phyloP scores from a whole-genome alignment of 495 filamentous ascomycete species.

The Cetradonia linearis region DNA sequence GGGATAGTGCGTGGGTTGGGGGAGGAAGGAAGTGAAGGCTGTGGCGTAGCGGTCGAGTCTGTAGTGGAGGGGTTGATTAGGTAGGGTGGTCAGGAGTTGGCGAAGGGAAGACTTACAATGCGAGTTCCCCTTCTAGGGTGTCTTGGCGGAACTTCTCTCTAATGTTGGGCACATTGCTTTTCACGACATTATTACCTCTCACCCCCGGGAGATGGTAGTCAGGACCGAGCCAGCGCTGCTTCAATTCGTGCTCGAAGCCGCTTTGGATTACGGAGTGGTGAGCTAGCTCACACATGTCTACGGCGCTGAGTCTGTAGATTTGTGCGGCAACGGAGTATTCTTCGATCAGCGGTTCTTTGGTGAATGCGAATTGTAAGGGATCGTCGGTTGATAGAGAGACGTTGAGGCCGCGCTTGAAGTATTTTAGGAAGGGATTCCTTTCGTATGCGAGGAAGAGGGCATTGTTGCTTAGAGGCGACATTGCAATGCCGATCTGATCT shows the following conservation, averaged over 20 bases:
- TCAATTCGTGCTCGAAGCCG: constrained; percentile 81
- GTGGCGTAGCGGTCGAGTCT: constrained; percentile 24
- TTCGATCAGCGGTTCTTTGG: constrained; percentile 94
- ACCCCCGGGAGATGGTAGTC: constrained; percentile 64
- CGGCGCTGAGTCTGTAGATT: constrained; percentile 93
- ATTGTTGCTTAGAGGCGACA: constrained; percentile 98
- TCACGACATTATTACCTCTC: constrained; percentile 77
- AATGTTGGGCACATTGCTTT: constrained; percentile 91
- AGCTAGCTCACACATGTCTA: constrained; percentile 97
- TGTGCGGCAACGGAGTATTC: constrained; percentile 97
- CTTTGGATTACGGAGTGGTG: constrained; percentile 92
- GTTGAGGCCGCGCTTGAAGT: constrained; percentile 89
- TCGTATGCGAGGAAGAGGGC: constrained; percentile 95
- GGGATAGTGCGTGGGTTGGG: constrained; percentile 8
- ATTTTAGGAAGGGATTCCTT: constrained; percentile 87
- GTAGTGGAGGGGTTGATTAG: neutral
- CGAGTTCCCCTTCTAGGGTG: constrained; percentile 68
- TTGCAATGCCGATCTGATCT: constrained; percentile 95
- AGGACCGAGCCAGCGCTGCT: constrained; percentile 79
- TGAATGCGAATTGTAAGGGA: constrained; percentile 95
- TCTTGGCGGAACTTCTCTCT: constrained; percentile 80
- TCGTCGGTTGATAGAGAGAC: constrained; percentile 95
- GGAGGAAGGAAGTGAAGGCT: constrained; percentile 11
- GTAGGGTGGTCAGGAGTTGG: neutral
- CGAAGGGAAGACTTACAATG: constrained; percentile 51